Percentiles rank a stretch among this genome's conserved stretches.
Evolutionary conservation across 345 rosid genomes (phyloP).

Genomic region (Atalantia buxifolia): DNA sequence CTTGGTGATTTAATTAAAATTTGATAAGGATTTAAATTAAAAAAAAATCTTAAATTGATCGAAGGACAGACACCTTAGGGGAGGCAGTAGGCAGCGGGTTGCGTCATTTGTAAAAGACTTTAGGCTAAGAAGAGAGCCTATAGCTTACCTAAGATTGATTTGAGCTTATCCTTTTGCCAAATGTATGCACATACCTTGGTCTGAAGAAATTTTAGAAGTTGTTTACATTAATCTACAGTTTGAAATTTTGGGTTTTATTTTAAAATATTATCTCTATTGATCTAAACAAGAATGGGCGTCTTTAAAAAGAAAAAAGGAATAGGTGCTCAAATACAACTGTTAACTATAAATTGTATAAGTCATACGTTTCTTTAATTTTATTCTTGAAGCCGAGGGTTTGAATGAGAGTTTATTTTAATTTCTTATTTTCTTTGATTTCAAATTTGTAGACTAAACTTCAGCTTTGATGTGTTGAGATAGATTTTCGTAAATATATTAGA

Average conservation of each 20-base stretch:
- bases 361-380: too few relatives aligned
- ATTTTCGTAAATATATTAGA: too few relatives aligned
- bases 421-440: too few relatives aligned
- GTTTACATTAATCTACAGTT: not conserved
- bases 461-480: too few relatives aligned
- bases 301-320: too few relatives aligned
- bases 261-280: not conserved
- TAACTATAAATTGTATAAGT: too few relatives aligned
- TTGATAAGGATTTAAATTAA: not conserved
- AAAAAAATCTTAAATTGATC: not conserved
- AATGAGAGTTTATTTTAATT: too few relatives aligned
- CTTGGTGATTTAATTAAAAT: not conserved
- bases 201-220: not conserved
- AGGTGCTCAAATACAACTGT: too few relatives aligned
- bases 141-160: conserved; percentile 1
- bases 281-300: too few relatives aligned
- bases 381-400: too few relatives aligned
- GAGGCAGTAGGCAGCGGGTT: not conserved
- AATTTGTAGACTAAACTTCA: too few relatives aligned
- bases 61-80: conserved; percentile 3
- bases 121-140: not conserved
- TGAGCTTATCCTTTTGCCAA: not conserved
- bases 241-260: not conserved
- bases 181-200: fast-evolving
- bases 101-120: conserved; percentile 9